Percentiles rank a stretch among this genome's conserved stretches.
Evolutionary conservation across 352 stramenopile species (phyloP).

Genomic region (Phytophthora uliginosa): DNA sequence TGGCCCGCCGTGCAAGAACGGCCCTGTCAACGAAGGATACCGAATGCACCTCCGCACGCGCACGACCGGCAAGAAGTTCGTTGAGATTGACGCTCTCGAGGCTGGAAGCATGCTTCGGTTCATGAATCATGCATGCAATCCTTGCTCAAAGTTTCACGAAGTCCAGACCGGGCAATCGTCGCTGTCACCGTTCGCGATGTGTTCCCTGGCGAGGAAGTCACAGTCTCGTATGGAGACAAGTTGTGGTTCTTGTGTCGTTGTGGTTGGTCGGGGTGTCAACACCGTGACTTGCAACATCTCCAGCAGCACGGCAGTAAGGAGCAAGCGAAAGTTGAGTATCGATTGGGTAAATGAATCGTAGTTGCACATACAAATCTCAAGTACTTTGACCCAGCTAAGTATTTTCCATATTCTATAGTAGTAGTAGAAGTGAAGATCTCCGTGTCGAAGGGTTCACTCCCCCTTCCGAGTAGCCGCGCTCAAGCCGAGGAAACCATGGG

Average conservation of each 20-base stretch:
- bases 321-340: no score
- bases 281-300: background rate
- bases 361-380: no score
- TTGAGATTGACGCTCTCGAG: background rate
- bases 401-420: no score
- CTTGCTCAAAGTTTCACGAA: background rate
- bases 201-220: background rate
- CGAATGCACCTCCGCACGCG: background rate
- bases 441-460: no score
- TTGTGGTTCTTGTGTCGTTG: background rate
- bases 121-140: background rate
- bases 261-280: conserved; percentile 3
- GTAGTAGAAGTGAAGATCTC: no score
- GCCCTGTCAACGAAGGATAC: background rate
- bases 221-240: background rate
- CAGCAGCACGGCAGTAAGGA: no score
- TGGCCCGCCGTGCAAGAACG: conserved; percentile 1
- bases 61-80: background rate
- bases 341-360: no score
- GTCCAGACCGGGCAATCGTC: background rate
- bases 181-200: background rate
- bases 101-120: background rate
- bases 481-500: no score
- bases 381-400: no score
- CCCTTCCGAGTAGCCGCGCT: no score